Percentiles rank a stretch among this genome's conserved stretches.
Conservation (phyloP, 2,329 filamentous ascomycete genomes). For the Pseudogymnoascus sp. region DNA sequence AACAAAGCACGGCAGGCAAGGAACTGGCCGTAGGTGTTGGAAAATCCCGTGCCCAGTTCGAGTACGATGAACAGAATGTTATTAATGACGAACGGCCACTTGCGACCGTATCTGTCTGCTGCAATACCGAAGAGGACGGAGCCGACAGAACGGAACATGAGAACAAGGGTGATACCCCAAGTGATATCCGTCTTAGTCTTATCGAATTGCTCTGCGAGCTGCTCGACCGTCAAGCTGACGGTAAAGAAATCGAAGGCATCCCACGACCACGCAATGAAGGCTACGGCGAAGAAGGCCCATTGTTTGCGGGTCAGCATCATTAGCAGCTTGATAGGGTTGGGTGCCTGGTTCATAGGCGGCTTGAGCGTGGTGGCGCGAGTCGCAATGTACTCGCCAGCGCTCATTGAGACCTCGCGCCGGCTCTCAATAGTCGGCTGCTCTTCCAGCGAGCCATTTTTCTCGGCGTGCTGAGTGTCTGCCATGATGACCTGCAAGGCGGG, state of each 20-base stretch:
- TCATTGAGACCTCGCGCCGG: constrained; percentile 11
- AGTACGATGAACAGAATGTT: constrained; percentile 66
- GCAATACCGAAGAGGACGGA: constrained; percentile 70
- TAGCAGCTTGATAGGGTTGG: constrained; percentile 65
- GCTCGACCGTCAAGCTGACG: constrained; percentile 69
- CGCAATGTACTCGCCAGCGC: constrained; percentile 36
- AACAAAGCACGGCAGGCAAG: constrained; percentile 69
- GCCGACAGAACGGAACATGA: constrained; percentile 68
- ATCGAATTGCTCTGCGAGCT: constrained; percentile 54
- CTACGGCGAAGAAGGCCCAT: constrained; percentile 72
- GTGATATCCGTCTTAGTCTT: constrained; percentile 61
- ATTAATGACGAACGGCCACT: constrained; percentile 73
- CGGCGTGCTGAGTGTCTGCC: neutral
- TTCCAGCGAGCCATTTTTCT: neutral
- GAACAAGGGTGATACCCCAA: constrained; percentile 68
- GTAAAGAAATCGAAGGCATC: constrained; percentile 83
- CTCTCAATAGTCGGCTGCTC: neutral
- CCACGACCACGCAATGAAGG: constrained; percentile 69
- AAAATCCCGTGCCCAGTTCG: constrained; percentile 70
- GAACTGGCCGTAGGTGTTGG: constrained; percentile 58
- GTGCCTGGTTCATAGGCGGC: constrained; percentile 54
- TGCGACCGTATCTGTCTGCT: constrained; percentile 73
- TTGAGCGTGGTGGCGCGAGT: constrained; percentile 51
- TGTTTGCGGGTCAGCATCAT: constrained; percentile 56
- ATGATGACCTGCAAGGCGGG: neutral